Evolutionary conservation across 495 filamentous ascomycete species (phyloP), one percentile per base, ranked within the genome.

Genomic region (Aspergillus funiculosus): DNA sequence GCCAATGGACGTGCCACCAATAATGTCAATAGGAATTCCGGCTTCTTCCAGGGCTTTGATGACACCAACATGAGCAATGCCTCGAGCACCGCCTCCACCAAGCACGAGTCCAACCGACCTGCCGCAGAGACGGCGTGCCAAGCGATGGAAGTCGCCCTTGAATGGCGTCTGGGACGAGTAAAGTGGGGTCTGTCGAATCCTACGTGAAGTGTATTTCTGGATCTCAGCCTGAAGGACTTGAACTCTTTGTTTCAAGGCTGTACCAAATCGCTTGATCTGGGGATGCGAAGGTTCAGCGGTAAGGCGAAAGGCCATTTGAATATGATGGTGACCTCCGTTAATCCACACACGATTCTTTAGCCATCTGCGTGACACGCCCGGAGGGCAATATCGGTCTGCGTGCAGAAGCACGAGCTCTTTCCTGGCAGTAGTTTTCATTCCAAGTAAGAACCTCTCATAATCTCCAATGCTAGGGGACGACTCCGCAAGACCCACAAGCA

Each of bases 1-100:
- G n/a, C 92, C 92, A 51, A 98, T 98, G 0, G 92, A 97, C 1
- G 92, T 98, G 5, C 92, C 92, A 7, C 94, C 92, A 31, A 98
- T 77, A 15, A 98, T 87, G 61, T 98, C 92, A 48, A 98, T 89
- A 1, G 92, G 94, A 42, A 97, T 91, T 1, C 92, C 92, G 9
- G 91, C 87, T 60, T 98, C 92, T 64, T 98, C 94, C 41, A 98
- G 78, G 1, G 92, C 92, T 50, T 89, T 80, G 54, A 98, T 95
- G 46, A 97, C 83, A 25, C 92, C 92, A 32, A 98, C 76, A 41
- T 97, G 92, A 1, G 89, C 74, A 42, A 96, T 88, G 10, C 92
- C 92, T 48, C 92, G 72, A 4, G 92, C 94, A 13, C 92, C 92
- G 21, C 92, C 92, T 13, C 92, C 92, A 22, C 92, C 92, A 0